phyloP scores from a whole-genome alignment of 129 eudicot genomes.

The Kitagawia praeruptora region DNA sequence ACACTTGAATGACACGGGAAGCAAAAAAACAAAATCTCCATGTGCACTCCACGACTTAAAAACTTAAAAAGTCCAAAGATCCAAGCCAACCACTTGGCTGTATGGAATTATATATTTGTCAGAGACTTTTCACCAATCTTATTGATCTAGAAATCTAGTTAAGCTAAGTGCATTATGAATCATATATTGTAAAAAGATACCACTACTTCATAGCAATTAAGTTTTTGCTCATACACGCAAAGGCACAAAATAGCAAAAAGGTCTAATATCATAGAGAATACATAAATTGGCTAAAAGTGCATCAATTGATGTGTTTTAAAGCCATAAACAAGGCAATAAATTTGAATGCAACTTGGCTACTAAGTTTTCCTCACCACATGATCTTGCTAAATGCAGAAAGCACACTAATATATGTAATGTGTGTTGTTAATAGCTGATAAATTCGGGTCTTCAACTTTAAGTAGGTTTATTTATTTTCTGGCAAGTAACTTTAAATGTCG shows the following conservation, averaged over 20 bases:
- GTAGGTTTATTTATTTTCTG: background rate
- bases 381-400: conserved; percentile 12
- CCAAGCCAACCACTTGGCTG: conserved; percentile 23
- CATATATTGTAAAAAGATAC: background rate
- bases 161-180: background rate
- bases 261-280: background rate
- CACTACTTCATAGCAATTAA: background rate
- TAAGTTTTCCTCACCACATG: conserved; percentile 8
- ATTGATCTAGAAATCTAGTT: background rate
- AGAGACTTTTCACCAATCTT: conserved; percentile 14
- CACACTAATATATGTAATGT: background rate
- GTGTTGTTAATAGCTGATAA: background rate
- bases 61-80: conserved; percentile 15
- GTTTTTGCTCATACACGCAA: background rate
- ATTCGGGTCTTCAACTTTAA: background rate
- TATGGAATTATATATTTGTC: conserved; percentile 11
- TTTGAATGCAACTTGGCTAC: background rate
- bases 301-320: background rate
- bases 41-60: conserved; percentile 21
- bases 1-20: conserved; percentile 4
- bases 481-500: background rate
- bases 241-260: background rate
- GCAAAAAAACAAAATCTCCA: conserved; percentile 11
- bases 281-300: background rate
- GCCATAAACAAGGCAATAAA: conserved; percentile 7